Percentiles rank a stretch among this genome's conserved stretches.
Evolutionary conservation across 495 filamentous ascomycete species (phyloP).

Genomic region (Penicillium ochrochloron): DNA sequence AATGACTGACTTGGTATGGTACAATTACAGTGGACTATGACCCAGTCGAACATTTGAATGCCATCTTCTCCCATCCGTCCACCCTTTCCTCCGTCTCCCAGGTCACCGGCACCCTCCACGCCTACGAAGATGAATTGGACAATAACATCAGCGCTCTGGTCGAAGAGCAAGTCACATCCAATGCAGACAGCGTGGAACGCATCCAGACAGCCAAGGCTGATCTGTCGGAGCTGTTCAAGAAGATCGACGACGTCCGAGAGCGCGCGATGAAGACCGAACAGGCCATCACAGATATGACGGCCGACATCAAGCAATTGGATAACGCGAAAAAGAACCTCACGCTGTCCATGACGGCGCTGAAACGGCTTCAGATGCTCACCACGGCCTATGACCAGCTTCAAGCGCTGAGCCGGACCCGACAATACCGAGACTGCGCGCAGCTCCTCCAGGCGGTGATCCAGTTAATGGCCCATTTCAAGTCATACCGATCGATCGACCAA

Average conservation of each 20-base stretch:
- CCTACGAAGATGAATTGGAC: constrained; percentile 84
- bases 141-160: constrained; percentile 77
- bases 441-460: constrained; percentile 95
- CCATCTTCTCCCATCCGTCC: constrained; percentile 89
- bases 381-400: constrained; percentile 97
- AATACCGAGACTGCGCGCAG: constrained; percentile 96
- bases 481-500: constrained; percentile 95
- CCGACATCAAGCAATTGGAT: constrained; percentile 97
- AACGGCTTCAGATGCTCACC: constrained; percentile 96
- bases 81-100: constrained; percentile 77
- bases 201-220: constrained; percentile 91
- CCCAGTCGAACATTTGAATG: constrained; percentile 90
- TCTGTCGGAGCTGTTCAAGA: constrained; percentile 86
- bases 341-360: constrained; percentile 96
- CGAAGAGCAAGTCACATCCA: constrained; percentile 79
- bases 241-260: constrained; percentile 92
- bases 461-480: constrained; percentile 98
- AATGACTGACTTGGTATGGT: constrained; percentile 25
- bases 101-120: constrained; percentile 71
- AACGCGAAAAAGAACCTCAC: constrained; percentile 96
- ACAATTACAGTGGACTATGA: constrained; percentile 79
- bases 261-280: constrained; percentile 91
- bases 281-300: constrained; percentile 97
- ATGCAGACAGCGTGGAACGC: constrained; percentile 83
- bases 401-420: constrained; percentile 78